phyloP scores from a whole-genome alignment of 495 filamentous ascomycete genomes.

The Hyphodiscus hymeniophilus region DNA sequence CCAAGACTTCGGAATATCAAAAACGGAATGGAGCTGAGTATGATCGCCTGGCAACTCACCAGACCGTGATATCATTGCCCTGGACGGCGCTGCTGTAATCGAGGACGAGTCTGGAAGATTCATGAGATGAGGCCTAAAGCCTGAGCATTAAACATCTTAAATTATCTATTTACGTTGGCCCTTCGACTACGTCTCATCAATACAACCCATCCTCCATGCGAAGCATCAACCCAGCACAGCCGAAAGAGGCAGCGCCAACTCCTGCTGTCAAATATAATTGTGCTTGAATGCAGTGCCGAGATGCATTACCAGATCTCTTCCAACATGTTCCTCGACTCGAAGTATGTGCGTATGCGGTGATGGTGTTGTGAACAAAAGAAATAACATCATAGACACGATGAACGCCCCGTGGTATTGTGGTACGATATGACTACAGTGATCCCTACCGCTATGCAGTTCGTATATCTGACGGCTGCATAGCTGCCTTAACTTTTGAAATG shows the following conservation, averaged over 20 bases:
- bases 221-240: background rate
- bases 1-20: too few relatives aligned
- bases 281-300: conserved; percentile 1
- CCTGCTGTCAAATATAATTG: conserved; percentile 9
- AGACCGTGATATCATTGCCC: too few relatives aligned
- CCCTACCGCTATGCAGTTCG: background rate
- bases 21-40: too few relatives aligned
- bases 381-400: conserved; percentile 1
- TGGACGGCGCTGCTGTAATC: too few relatives aligned
- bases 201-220: background rate
- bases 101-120: too few relatives aligned
- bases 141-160: conserved; percentile 3
- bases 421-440: conserved; percentile 17
- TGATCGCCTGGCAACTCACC: too few relatives aligned
- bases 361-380: conserved; percentile 3
- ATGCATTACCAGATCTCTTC: conserved; percentile 8
- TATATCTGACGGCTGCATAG: background rate
- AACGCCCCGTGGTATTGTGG: conserved; percentile 21
- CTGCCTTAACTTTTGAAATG: conserved; percentile 2
- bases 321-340: background rate
- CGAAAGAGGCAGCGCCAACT: conserved; percentile 4
- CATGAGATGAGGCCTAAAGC: background rate
- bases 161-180: conserved; percentile 2
- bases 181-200: background rate
- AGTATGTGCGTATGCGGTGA: conserved; percentile 10